A percentile compares a stretch with the other conserved stretches of the same genome.
Evolutionary conservation across 1,284 basidiomycete genomes (phyloP).

Genomic region (Ustilago cynodontis): DNA sequence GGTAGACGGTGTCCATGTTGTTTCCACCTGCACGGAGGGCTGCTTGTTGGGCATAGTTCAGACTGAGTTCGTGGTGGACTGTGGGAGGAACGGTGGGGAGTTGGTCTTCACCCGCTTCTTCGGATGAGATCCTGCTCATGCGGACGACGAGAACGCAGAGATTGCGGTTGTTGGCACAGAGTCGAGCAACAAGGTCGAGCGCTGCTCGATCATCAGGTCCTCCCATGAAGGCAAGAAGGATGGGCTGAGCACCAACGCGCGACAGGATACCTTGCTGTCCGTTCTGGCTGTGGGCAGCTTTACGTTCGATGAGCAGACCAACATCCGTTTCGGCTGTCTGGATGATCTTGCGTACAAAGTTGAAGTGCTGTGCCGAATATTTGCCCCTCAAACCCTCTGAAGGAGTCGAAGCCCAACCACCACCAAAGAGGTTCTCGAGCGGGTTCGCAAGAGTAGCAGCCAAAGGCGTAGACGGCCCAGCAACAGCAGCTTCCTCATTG

Average conservation of each 20-base stretch:
- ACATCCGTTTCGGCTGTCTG: constrained; percentile 73
- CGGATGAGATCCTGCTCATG: constrained; percentile 45
- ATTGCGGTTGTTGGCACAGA: constrained; percentile 53
- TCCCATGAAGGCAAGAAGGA: constrained; percentile 90
- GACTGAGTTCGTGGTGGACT: constrained; percentile 55
- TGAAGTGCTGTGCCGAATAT: constrained; percentile 71
- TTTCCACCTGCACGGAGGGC: constrained; percentile 13
- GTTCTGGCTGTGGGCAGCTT: constrained; percentile 68
- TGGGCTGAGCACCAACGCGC: constrained; percentile 70
- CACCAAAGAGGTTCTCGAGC: constrained; percentile 58
- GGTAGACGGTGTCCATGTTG: constrained; percentile 62
- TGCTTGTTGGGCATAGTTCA: constrained; percentile 20
- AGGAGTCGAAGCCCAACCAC: constrained; percentile 31
- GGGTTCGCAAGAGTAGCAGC: constrained; percentile 53
- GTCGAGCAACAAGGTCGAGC: constrained; percentile 70
- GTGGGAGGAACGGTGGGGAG: constrained; percentile 56
- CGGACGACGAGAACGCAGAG: constrained; percentile 51
- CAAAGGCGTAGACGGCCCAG: constrained; percentile 35
- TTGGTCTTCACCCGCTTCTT: constrained; percentile 45
- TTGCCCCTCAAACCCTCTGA: constrained; percentile 27
- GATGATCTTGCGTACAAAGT: constrained; percentile 85
- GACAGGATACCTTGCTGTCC: constrained; percentile 19
- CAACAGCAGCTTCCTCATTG: constrained; percentile 13
- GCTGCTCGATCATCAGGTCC: constrained; percentile 91
- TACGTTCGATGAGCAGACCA: constrained; percentile 84